Base-by-base conservation (phyloP, 2,329 filamentous ascomycete species). In the Sporothrix brunneoviolacea region DNA sequence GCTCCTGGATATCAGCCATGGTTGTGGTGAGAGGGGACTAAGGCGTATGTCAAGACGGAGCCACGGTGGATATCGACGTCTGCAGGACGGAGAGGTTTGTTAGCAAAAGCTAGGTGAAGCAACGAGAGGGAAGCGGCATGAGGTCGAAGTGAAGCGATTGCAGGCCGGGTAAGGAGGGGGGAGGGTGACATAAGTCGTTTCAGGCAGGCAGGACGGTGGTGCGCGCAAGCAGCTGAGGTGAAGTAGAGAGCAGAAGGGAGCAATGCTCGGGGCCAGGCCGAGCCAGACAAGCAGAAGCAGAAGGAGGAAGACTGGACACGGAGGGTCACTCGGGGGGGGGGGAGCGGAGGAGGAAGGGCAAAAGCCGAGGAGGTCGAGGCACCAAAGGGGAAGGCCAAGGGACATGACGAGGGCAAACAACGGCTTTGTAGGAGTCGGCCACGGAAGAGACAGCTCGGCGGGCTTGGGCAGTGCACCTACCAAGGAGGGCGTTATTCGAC, bases 1-100 rank as follows among this genome's bases (percentile, higher is more conserved):
- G 73, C 69, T 79, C 75, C 70, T 79, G 75, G 60, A 79, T 64
- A 64, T 78, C 75, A 63, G 71, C 69, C 75, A 79, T 79, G 64
- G 54, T 64, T 55, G 56, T 45, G 53, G 54, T 41, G 40, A 32
- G 39, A 15, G 9, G 22, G 22, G 22, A 22, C n/a, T 21, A 21
- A 16, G 28, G 13, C 28, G 42, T 42, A 19, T 44, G 30, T 54
- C 46, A 57, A 52, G 40, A 46, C 40, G 51, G 33, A 54, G 51
- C 53, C 51, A 55, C 51, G 49, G 33, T 49, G 50, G 36, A 8
- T 16, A 30, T 13, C 22, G 22, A 18, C 13, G 21, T 38, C 12
- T 52, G 10, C 18, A 18, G 6, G 16, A 24, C 6, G 18, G 7
- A n/a, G 15, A 18, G 19, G 35, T 18, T 19, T 9, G 35, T 37